These are phyloP conservation scores for Citrus unshiu DNA, from an alignment of 345 rosid species.

Conservation along the genomic window DNA sequence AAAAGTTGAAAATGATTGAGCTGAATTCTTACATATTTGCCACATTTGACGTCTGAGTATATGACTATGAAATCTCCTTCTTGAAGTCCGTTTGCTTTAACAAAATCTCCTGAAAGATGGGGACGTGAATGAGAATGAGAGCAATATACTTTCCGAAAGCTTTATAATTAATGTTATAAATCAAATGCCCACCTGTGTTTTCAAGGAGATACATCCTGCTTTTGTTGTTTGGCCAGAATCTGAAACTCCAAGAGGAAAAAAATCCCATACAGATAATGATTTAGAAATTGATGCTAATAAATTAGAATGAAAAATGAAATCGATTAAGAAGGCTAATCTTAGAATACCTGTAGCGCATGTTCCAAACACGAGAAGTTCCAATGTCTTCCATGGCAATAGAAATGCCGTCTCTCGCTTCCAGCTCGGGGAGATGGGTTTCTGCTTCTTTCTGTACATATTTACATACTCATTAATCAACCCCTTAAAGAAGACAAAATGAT, in stretches of 20 bases:
- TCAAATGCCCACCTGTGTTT: slow-evolving; percentile 61
- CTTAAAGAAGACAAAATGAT: background rate
- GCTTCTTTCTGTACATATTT: slow-evolving; percentile 73
- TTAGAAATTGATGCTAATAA: slow-evolving; percentile 11
- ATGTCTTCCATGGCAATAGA: slow-evolving; percentile 97
- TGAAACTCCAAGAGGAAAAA: slow-evolving; percentile 40
- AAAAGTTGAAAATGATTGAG: background rate
- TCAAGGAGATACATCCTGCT: slow-evolving; percentile 99
- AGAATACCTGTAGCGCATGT: slow-evolving; percentile 91
- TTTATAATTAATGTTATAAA: background rate
- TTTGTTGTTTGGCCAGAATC: slow-evolving; percentile 99
- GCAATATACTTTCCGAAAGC: too few relatives aligned
- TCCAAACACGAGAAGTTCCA: slow-evolving; percentile 95
- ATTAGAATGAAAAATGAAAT: background rate
- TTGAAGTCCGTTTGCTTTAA: slow-evolving; percentile 88
- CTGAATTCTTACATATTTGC: slow-evolving; percentile 72
- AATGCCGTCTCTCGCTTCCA: slow-evolving; percentile 96
- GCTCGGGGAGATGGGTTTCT: slow-evolving; percentile 91
- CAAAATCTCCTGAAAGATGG: slow-evolving; percentile 67
- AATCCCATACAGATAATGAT: background rate
- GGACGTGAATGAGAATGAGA: background rate
- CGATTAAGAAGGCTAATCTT: background rate
- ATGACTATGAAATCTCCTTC: slow-evolving; percentile 99
- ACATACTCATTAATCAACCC: background rate
- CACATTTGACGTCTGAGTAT: slow-evolving; percentile 88